phyloP scores from a whole-genome alignment of 768 basidiomycete genomes.

The Tremella mesenterica region DNA sequence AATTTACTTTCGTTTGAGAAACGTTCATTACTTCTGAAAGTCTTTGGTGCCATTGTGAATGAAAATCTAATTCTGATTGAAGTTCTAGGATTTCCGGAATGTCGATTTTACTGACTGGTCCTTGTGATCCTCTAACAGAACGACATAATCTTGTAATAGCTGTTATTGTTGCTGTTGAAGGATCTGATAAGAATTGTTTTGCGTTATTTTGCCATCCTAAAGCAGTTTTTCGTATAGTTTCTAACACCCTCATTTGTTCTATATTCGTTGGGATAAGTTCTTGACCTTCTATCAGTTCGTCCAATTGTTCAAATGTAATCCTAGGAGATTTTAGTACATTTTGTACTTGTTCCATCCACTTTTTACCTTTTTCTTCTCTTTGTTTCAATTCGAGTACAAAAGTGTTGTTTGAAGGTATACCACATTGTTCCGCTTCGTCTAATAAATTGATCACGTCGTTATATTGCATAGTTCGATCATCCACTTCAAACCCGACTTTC shows the following conservation, averaged over 20 bases:
- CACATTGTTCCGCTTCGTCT: conserved; percentile 60
- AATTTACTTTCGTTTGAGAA: conserved; percentile 8
- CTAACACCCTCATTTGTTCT: conserved; percentile 58
- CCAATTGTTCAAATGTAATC: conserved; percentile 53
- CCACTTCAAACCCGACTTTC: conserved; percentile 61
- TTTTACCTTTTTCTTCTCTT: conserved; percentile 59
- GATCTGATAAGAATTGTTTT: conserved; percentile 12
- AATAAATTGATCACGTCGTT: conserved; percentile 69
- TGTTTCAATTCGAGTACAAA: conserved; percentile 58
- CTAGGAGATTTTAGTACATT: conserved; percentile 5
- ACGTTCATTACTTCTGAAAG: conserved; percentile 14
- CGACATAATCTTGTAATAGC: conserved; percentile 29
- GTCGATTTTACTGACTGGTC: conserved; percentile 23
- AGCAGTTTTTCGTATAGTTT: conserved; percentile 50
- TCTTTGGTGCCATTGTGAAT: conserved; percentile 29
- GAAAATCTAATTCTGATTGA: conserved; percentile 27
- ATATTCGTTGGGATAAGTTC: conserved; percentile 62
- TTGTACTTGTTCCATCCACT: conserved; percentile 68
- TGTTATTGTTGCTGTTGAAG: conserved; percentile 9
- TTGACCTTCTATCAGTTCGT: conserved; percentile 62
- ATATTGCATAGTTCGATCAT: conserved; percentile 60
- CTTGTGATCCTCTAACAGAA: conserved; percentile 23
- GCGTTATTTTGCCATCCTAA: conserved; percentile 28
- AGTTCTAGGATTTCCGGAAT: conserved; percentile 38
- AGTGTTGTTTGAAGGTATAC: conserved; percentile 58